phyloP scores from a whole-genome alignment of 805 yeast genomes.

The Nakazawaea anatomiae region DNA sequence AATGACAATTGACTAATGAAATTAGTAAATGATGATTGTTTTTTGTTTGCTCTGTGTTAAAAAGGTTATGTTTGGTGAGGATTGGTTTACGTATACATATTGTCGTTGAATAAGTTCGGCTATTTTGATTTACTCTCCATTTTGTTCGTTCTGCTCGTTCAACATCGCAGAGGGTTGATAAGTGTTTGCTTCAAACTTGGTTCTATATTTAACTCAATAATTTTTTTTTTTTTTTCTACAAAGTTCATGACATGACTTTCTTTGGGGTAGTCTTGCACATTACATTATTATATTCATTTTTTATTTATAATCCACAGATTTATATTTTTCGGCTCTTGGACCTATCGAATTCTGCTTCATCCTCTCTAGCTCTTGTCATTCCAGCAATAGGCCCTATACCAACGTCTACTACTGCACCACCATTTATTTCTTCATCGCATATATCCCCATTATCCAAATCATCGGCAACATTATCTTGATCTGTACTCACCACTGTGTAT shows the following conservation, averaged over 20 bases:
- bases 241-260: too few relatives aligned
- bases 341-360: not conserved
- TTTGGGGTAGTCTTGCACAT: too few relatives aligned
- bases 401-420: slow-evolving; percentile 19
- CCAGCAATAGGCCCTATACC: slow-evolving; percentile 5
- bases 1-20: not conserved
- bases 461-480: slow-evolving; percentile 19
- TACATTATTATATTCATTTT: not conserved
- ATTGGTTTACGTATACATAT: too few relatives aligned
- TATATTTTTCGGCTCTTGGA: not conserved
- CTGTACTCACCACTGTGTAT: slow-evolving; percentile 1
- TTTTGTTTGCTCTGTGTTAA: not conserved
- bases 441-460: slow-evolving; percentile 17
- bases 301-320: not conserved
- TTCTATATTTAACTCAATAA: too few relatives aligned
- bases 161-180: too few relatives aligned
- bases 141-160: not conserved
- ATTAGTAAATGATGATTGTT: not conserved
- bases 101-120: too few relatives aligned
- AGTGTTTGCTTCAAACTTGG: too few relatives aligned
- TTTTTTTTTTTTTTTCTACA: too few relatives aligned
- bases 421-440: slow-evolving; percentile 8
- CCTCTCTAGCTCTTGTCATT: not conserved
- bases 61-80: not conserved
- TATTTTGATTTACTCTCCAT: not conserved